phyloP scores from a whole-genome alignment of 2,329 filamentous ascomycete species.

The Fusarium secorum region DNA sequence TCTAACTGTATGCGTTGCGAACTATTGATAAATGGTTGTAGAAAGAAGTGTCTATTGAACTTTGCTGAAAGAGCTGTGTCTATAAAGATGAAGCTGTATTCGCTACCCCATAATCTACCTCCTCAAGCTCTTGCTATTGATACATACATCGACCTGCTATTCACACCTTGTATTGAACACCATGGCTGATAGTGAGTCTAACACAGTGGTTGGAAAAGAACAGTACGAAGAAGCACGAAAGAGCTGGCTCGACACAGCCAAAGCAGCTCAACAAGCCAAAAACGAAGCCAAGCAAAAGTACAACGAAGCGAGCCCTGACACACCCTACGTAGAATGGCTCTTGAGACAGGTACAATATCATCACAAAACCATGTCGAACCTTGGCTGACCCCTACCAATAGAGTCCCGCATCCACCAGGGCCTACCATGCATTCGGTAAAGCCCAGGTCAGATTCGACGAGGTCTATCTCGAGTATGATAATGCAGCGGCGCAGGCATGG shows the following conservation, averaged over 20 bases:
- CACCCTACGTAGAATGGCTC: not conserved
- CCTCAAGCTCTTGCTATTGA: not conserved
- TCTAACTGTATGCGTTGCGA: not conserved
- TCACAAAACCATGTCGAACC: not conserved
- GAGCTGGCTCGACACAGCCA: not conserved
- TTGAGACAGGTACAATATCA: not conserved
- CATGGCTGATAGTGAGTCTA: not conserved
- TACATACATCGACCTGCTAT: not conserved
- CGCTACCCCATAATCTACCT: not conserved
- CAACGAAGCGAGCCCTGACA: not conserved
- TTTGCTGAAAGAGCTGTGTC: not conserved
- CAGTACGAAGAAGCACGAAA: not conserved
- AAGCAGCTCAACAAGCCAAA: not conserved
- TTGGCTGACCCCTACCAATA: not conserved
- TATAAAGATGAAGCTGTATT: not conserved
- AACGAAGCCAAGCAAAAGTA: not conserved
- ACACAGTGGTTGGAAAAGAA: not conserved
- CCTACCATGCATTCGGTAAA: not conserved
- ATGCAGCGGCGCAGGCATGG: not conserved
- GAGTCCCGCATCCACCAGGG: not conserved
- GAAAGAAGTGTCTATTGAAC: not conserved
- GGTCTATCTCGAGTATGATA: not conserved
- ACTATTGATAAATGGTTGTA: no score
- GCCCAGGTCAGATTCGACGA: not conserved
- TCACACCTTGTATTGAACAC: not conserved